Conservation (phyloP, 768 basidiomycete species). For the Filobasidium floriforme region DNA sequence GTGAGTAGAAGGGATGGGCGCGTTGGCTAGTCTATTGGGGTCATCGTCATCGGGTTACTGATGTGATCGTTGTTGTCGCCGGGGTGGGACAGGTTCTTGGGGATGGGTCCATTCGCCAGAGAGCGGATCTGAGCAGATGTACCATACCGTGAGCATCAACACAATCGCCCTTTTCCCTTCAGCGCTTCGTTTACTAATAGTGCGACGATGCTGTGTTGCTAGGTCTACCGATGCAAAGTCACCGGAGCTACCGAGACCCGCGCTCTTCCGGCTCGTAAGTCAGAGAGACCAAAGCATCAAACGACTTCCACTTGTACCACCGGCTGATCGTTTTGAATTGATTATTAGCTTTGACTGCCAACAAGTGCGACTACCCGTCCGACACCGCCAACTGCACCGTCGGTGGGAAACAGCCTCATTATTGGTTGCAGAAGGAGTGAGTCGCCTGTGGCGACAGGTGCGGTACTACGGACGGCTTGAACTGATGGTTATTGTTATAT, state of each 20-base stretch:
- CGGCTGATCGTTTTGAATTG: neutral
- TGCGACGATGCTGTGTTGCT: neutral
- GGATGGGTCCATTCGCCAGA: constrained; percentile 38
- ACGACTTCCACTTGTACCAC: neutral
- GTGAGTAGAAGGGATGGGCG: constrained; percentile 30
- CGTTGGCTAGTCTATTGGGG: too few relatives aligned
- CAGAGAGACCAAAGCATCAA: neutral
- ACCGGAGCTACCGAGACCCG: constrained; percentile 33
- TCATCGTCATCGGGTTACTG: too few relatives aligned
- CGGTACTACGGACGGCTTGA: too few relatives aligned
- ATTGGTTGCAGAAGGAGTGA: constrained; percentile 37
- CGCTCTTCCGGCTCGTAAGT: constrained; percentile 35
- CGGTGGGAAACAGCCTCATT: constrained; percentile 41
- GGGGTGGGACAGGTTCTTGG: neutral
- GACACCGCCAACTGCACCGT: constrained; percentile 41
- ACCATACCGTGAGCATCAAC: constrained; percentile 15
- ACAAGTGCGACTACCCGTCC: constrained; percentile 37
- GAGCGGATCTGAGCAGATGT: constrained; percentile 36
- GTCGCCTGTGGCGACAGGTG: neutral
- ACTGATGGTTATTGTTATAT: neutral
- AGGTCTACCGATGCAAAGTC: constrained; percentile 39
- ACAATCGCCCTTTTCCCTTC: neutral
- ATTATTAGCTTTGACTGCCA: constrained; percentile 34
- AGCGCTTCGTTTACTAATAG: neutral
- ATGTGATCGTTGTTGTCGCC: too few relatives aligned